Percentiles rank a stretch among this genome's conserved stretches.
Conservation (phyloP, 2,329 filamentous ascomycete genomes). For the Fusarium sulawesiense region DNA sequence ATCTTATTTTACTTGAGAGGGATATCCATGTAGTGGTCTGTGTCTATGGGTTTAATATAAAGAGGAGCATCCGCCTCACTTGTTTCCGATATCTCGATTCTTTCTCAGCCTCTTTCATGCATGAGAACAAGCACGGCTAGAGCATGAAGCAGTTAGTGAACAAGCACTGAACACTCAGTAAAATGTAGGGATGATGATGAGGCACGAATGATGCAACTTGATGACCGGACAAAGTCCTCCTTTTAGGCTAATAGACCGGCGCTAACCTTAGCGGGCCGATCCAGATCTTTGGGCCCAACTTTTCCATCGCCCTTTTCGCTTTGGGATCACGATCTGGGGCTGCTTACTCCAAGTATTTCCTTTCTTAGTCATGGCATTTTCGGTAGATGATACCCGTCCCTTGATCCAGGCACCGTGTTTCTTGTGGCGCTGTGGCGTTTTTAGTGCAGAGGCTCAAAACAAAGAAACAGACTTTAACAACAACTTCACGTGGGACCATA, state of each 20-base stretch:
- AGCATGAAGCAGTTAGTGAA: too few species aligned
- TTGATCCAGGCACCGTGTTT: not conserved
- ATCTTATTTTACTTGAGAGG: not conserved
- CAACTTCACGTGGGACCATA: too few species aligned
- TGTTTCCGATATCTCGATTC: not conserved
- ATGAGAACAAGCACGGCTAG: not conserved
- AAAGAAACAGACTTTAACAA: not conserved
- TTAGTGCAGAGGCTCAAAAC: not conserved
- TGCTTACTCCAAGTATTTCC: not conserved
- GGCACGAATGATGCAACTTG: not conserved
- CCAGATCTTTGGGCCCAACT: conserved; percentile 11
- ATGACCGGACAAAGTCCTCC: not conserved
- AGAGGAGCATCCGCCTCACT: not conserved
- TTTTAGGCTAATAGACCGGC: not conserved
- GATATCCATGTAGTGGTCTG: not conserved
- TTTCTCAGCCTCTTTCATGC: not conserved
- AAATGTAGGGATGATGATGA: not conserved
- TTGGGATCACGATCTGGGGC: not conserved
- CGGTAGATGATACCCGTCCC: not conserved
- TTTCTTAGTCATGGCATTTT: not conserved
- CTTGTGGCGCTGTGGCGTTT: not conserved
- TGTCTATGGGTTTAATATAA: not conserved
- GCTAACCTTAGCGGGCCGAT: conserved; percentile 23
- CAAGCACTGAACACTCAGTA: too few species aligned
- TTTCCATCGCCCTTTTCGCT: conserved; percentile 2